Base-by-base conservation (phyloP, 176 grass and related monocot species). In the Oryza rufipogon region DNA sequence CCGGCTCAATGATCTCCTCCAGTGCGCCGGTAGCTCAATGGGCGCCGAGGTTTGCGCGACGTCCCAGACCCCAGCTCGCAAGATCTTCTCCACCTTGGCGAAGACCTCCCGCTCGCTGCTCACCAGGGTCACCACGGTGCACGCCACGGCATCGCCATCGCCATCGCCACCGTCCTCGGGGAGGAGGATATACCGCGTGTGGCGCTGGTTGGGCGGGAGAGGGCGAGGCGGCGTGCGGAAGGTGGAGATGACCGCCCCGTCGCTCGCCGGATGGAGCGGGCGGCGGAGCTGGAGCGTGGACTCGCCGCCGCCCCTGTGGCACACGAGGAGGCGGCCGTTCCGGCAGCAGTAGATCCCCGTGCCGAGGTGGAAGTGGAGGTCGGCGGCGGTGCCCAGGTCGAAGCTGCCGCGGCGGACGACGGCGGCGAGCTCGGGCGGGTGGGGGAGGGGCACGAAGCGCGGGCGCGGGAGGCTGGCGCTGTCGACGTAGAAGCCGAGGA, bases 401-500 rank as follows among this genome's bases (percentile, higher is more conserved):
- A 87, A 34, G 47, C 12, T 51, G 47, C 60, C 63, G 63, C 78
- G 78, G 85, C 63, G 71, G 30, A 52, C 78, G 63, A 73, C 36
- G 26, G 78, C 64, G 48, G 71, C 78, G 78, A 81, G 85, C 71
- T 76, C 78, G 8, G 78, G 71, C 2, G 32, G 47, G 12, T 49
- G 71, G 2, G 34, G 33, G 47, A 87, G 66, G 36, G 85, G 78
- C 34, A 81, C 25, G 71, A 87, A 87, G 34, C 34, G 33, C 16
- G 72, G 77, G 77, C 47, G 17, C 17, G 22, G 63, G 47, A 19
- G 8, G 70, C 32, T 25, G 46, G 23, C 19, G 58, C 58, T 19
- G 12, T 23, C 13, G 45, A 85, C 25, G 67, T 85, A 85, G 25
- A 33, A 68, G 17, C 84, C 84, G n/a, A 86, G 42, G 79, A 87